Evolutionary conservation across 176 grass and related monocot species (phyloP).

Genomic region (Miscanthus lutarioriparius): DNA sequence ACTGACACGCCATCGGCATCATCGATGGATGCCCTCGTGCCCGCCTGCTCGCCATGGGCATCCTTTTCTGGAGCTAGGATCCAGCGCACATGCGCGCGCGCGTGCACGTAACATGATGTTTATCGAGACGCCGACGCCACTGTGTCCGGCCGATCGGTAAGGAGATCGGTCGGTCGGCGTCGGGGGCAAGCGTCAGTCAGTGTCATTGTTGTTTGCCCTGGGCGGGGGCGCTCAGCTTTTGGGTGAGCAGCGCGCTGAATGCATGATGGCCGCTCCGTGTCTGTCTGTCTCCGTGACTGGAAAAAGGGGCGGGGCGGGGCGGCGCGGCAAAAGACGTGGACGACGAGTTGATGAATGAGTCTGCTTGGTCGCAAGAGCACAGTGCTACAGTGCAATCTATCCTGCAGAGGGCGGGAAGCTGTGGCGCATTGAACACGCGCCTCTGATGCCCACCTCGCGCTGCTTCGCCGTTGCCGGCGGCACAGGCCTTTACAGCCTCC

Average conservation of each 20-base stretch:
- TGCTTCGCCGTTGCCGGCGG: slow-evolving; percentile 17
- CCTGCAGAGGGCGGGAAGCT: slow-evolving; percentile 17
- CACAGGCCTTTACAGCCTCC: background rate
- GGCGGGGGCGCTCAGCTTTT: slow-evolving; percentile 18
- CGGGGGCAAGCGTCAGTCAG: background rate
- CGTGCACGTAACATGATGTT: slow-evolving; percentile 1
- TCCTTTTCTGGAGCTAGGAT: slow-evolving; percentile 35
- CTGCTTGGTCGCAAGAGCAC: background rate
- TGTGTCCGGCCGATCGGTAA: background rate
- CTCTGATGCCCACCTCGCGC: slow-evolving; percentile 10
- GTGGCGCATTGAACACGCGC: slow-evolving; percentile 43
- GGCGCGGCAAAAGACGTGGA: no score
- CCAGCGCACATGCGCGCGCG: slow-evolving; percentile 32
- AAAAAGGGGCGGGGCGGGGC: background rate
- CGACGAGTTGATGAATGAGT: background rate
- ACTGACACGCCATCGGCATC: background rate
- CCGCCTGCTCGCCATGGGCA: background rate
- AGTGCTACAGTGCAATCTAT: background rate
- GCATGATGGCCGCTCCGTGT: slow-evolving; percentile 5
- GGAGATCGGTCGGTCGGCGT: slow-evolving; percentile 8
- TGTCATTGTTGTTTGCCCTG: background rate
- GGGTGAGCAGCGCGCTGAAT: background rate
- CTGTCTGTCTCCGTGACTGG: background rate
- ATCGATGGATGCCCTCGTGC: background rate
- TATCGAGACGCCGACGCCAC: slow-evolving; percentile 5